Conservation (phyloP, 148 eudicot species). For the Camellia sinensis region DNA sequence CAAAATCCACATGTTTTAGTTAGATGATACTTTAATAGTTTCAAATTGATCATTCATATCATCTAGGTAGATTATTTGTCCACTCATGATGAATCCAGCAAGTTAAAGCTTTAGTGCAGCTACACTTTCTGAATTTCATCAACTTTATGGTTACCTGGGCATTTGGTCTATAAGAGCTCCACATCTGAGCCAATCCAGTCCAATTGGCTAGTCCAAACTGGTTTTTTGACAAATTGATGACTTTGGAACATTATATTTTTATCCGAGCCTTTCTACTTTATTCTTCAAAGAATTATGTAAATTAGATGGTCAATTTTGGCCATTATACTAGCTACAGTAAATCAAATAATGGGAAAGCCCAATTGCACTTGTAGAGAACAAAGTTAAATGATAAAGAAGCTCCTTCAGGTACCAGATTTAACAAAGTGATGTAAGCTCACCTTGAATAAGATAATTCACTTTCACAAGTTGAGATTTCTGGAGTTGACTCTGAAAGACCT, state of each 20-base stretch:
- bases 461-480: constrained; percentile 51
- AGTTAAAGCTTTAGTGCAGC: constrained; percentile 3
- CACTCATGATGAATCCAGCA: neutral
- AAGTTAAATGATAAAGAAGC: constrained; percentile 8
- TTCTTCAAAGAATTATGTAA: neutral
- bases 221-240: neutral
- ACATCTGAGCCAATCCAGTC: neutral
- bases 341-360: neutral
- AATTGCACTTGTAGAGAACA: neutral
- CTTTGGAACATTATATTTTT: neutral
- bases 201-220: neutral
- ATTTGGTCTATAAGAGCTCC: constrained; percentile 6
- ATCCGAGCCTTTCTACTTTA: constrained; percentile 3
- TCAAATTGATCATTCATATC: constrained; percentile 3
- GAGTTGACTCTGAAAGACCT: constrained; percentile 48
- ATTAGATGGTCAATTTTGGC: neutral
- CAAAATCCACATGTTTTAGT: neutral
- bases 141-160: neutral
- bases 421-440: constrained; percentile 31
- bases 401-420: neutral
- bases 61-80: no score
- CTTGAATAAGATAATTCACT: constrained; percentile 58
- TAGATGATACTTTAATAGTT: neutral
- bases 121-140: constrained; percentile 1
- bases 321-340: neutral